A percentile compares a stretch with the other conserved stretches of the same genome.
phyloP scores from a whole-genome alignment of 371 early-diverging fungal species.

The Parasitella parasitica region DNA sequence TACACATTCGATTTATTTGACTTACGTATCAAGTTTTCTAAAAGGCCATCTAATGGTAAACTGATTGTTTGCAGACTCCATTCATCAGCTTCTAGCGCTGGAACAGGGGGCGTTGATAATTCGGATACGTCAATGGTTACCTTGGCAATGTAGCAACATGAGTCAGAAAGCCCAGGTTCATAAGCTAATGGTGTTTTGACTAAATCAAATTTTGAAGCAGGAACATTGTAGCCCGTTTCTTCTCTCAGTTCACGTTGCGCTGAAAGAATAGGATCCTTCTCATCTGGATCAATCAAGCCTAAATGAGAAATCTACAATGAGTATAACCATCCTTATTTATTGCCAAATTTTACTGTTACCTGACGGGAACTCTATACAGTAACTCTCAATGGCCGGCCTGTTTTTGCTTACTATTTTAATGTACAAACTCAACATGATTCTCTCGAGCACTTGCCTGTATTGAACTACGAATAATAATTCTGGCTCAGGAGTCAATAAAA shows the following conservation, averaged over 20 bases:
- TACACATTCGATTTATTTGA: background rate
- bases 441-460: conserved; percentile 32
- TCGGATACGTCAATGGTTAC: conserved; percentile 24
- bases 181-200: conserved; percentile 40
- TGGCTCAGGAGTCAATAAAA: conserved; percentile 39
- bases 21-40: conserved; percentile 26
- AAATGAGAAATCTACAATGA: no score
- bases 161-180: conserved; percentile 63
- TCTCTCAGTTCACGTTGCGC: conserved; percentile 61
- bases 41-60: conserved; percentile 41
- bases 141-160: conserved; percentile 49
- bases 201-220: background rate
- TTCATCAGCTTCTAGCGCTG: conserved; percentile 51
- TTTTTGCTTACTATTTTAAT: background rate
- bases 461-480: conserved; percentile 57
- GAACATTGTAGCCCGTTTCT: conserved; percentile 56
- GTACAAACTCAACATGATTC: background rate
- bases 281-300: conserved; percentile 57
- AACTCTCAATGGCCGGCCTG: conserved; percentile 57
- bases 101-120: conserved; percentile 10
- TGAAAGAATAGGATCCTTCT: conserved; percentile 38
- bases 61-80: conserved; percentile 53
- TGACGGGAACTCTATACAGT: conserved; percentile 65
- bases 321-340: no score
- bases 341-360: no score